These are phyloP conservation scores for Metschnikowia kunwiensis DNA, from an alignment of 805 yeast species.

Conservation along the genomic window DNA sequence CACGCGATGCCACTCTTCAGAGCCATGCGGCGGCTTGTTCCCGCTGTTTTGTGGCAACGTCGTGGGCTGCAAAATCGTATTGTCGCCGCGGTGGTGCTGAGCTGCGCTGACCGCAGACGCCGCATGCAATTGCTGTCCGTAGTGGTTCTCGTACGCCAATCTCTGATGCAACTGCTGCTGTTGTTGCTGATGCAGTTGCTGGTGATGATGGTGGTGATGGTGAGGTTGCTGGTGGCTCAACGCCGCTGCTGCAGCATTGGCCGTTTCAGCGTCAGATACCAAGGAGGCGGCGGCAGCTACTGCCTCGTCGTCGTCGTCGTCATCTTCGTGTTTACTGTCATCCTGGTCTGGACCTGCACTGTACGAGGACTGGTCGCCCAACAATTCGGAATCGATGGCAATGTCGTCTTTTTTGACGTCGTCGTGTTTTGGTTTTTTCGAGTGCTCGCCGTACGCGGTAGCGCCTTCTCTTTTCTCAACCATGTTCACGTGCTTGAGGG, in stretches of 20 bases:
- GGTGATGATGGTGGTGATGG: constrained; percentile 21
- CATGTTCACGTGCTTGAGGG: no score
- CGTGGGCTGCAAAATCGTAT: constrained; percentile 33
- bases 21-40: constrained; percentile 63
- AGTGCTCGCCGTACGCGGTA: constrained; percentile 14
- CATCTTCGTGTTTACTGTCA: constrained; percentile 15
- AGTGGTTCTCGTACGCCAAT: constrained; percentile 20
- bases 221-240: constrained; percentile 24
- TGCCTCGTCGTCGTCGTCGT: constrained; percentile 24
- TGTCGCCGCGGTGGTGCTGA: constrained; percentile 18
- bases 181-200: constrained; percentile 19
- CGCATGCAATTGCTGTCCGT: constrained; percentile 18
- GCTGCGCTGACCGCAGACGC: constrained; percentile 11
- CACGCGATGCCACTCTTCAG: constrained; percentile 78
- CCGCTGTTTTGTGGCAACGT: constrained; percentile 25
- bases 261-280: constrained; percentile 25
- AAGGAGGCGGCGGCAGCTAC: constrained; percentile 30
- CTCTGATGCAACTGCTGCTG: constrained; percentile 21
- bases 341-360: constrained; percentile 11
- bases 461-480: constrained; percentile 18
- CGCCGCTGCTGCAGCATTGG: constrained; percentile 23
- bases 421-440: constrained; percentile 17
- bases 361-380: constrained; percentile 40
- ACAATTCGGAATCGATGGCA: constrained; percentile 43
- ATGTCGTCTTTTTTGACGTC: constrained; percentile 20